Evolutionary conservation across 1,284 basidiomycete species (phyloP).

Genomic region (Filobasidium uniguttulatum): DNA sequence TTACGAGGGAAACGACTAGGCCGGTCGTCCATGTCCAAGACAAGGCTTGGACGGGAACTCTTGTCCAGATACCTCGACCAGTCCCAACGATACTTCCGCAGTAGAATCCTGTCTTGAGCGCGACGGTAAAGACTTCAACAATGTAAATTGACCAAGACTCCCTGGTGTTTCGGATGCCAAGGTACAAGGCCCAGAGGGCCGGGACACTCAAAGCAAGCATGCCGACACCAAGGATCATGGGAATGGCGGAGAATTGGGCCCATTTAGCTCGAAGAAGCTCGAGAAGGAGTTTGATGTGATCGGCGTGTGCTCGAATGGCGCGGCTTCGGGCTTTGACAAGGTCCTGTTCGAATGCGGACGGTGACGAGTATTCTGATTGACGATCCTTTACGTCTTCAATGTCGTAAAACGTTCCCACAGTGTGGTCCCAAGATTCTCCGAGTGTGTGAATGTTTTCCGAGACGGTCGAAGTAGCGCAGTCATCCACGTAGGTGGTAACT

Average conservation of each 20-base stretch:
- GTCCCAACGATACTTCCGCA: slow-evolving; percentile 24
- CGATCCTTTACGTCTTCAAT: not conserved
- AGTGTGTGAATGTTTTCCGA: slow-evolving; percentile 11
- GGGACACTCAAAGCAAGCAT: slow-evolving; percentile 36
- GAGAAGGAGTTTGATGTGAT: not conserved
- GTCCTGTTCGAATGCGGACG: not conserved
- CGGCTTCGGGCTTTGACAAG: not conserved
- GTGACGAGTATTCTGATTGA: not conserved
- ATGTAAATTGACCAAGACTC: slow-evolving; percentile 31
- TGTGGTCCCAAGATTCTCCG: slow-evolving; percentile 19
- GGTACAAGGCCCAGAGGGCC: slow-evolving; percentile 31
- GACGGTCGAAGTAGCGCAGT: not conserved
- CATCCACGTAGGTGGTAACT: slow-evolving; percentile 57
- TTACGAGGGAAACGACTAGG: slow-evolving; percentile 25
- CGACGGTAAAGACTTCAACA: slow-evolving; percentile 28
- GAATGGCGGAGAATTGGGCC: slow-evolving; percentile 77
- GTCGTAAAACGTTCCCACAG: not conserved
- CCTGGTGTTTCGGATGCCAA: slow-evolving; percentile 28
- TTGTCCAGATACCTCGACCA: slow-evolving; percentile 21
- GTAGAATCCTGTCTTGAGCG: slow-evolving; percentile 16
- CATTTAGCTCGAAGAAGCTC: slow-evolving; percentile 63
- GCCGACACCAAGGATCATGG: slow-evolving; percentile 53
- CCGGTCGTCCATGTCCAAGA: slow-evolving; percentile 14
- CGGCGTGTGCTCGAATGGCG: not conserved
- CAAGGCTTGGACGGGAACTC: slow-evolving; percentile 24